phyloP scores from a whole-genome alignment of 2,329 filamentous ascomycete species.

The Calonectria montana region DNA sequence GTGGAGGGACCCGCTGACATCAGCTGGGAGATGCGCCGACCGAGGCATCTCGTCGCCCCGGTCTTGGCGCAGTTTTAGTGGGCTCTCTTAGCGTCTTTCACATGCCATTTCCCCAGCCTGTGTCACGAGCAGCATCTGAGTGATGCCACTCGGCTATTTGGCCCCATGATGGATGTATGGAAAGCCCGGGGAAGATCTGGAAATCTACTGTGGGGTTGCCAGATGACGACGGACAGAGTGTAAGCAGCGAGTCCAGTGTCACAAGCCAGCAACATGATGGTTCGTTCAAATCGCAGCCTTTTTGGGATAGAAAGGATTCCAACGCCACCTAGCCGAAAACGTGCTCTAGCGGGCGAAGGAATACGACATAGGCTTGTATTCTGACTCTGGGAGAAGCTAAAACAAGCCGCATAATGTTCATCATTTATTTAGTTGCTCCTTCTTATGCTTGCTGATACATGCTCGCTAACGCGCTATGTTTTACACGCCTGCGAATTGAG shows the following conservation, averaged over 20 bases:
- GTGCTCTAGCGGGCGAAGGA: too few relatives aligned
- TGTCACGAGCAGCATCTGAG: constrained; percentile 32
- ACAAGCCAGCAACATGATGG: background rate
- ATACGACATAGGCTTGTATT: background rate
- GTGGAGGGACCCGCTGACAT: constrained; percentile 40
- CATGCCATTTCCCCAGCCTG: constrained; percentile 45
- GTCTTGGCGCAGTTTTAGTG: constrained; percentile 31
- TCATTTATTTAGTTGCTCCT: background rate
- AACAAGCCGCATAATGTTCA: background rate
- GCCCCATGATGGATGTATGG: background rate
- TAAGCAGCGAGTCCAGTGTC: background rate
- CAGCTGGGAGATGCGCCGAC: constrained; percentile 38
- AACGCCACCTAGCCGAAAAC: background rate
- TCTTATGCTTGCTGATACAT: background rate
- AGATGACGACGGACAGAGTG: background rate
- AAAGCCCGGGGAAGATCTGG: background rate
- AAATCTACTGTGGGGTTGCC: background rate
- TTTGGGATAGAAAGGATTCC: background rate
- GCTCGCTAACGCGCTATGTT: too few relatives aligned
- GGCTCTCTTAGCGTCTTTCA: constrained; percentile 43
- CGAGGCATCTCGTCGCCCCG: constrained; percentile 47
- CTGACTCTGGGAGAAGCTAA: background rate
- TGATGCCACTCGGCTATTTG: background rate
- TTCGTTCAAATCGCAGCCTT: background rate
- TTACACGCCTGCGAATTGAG: too few relatives aligned